phyloP scores from a whole-genome alignment of 2,329 filamentous ascomycete genomes.

The Emmonsia crescens region DNA sequence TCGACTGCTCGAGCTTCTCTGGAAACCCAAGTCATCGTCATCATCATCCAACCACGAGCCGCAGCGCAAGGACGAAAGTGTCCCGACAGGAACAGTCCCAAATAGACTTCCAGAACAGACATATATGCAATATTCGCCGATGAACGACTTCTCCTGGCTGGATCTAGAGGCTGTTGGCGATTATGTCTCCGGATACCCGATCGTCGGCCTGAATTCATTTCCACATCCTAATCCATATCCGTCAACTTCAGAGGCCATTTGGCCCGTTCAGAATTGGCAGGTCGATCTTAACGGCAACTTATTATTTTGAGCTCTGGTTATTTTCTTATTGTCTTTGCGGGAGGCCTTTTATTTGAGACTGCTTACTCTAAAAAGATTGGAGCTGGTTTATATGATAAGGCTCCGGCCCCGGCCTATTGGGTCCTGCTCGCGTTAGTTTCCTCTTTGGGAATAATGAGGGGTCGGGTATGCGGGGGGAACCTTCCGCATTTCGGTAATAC shows the following conservation, averaged over 20 bases:
- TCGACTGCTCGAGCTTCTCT: conserved; percentile 49
- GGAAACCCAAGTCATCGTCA: conserved; percentile 38
- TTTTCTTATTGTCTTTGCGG: not conserved
- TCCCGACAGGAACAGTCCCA: conserved; percentile 18
- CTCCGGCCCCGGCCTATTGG: not conserved
- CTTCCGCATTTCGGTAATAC: not conserved
- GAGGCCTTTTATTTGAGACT: not conserved
- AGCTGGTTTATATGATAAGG: not conserved
- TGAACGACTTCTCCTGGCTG: conserved; percentile 52
- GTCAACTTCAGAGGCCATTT: conserved; percentile 21
- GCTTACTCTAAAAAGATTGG: not conserved
- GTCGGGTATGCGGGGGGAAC: conserved; percentile 1
- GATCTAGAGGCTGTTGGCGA: conserved; percentile 51
- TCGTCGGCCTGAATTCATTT: conserved; percentile 28
- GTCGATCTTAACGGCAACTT: conserved; percentile 26
- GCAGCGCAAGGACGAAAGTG: conserved; percentile 12
- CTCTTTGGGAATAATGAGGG: conserved; percentile 1
- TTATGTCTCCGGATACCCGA: conserved; percentile 40
- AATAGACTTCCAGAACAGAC: conserved; percentile 26
- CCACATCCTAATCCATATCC: conserved; percentile 23
- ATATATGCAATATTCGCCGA: conserved; percentile 34
- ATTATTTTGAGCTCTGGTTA: conserved; percentile 15
- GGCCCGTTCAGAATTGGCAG: conserved; percentile 32
- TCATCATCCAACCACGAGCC: conserved; percentile 12
- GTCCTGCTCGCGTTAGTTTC: conserved; percentile 3